Base-by-base conservation (phyloP, 2,329 filamentous ascomycete species). In the Biscogniauxia marginata region DNA sequence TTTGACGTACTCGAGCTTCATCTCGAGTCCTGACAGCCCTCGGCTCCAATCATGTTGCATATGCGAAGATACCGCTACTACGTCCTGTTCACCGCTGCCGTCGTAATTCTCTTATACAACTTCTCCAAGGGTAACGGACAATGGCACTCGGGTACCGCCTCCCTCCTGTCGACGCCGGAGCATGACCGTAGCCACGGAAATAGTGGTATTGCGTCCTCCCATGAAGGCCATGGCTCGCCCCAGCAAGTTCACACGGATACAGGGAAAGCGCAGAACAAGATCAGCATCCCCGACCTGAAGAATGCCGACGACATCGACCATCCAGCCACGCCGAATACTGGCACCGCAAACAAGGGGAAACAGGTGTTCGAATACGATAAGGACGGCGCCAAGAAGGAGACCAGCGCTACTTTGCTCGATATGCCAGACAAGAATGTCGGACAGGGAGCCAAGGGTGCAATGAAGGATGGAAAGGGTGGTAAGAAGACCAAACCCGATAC, bases 21-120 rank as follows among this genome's bases (percentile, higher is more conserved):
- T 30, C 46, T 21, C 6, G 23, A 11, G 44, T 11, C 7, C 24
- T 21, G 20, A 23, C 39, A 24, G 22, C 20, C 22, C 53, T 46
- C 48, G 49, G 50, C 48, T 50, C 54, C 22, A 53, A 58, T 49
- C 44, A 70, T 70, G 67, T 57, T 67, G 22, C 67, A 64, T 52
- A 20, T 70, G 57, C 65, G 67, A 23, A 65, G 65, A 63, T 70
- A 68, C 44, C 66, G 67, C 44, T 68, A 68, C 52, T 70, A 66
- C 49, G 62, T 66, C 43, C 64, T 70, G 25, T 65, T 65, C 24
- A 63, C 67, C 21, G 63, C 65, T 24, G 55, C 67, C 19, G 52
- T 68, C 30, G 63, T 70, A 5, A 64, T 69, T 53, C 48, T 70
- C 9, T 49, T 70, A 16, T 69, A 66, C 45, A 63, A 60, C 18